Base-by-base conservation (phyloP, 768 basidiomycete species). In the Leccinum disarticulatum region DNA sequence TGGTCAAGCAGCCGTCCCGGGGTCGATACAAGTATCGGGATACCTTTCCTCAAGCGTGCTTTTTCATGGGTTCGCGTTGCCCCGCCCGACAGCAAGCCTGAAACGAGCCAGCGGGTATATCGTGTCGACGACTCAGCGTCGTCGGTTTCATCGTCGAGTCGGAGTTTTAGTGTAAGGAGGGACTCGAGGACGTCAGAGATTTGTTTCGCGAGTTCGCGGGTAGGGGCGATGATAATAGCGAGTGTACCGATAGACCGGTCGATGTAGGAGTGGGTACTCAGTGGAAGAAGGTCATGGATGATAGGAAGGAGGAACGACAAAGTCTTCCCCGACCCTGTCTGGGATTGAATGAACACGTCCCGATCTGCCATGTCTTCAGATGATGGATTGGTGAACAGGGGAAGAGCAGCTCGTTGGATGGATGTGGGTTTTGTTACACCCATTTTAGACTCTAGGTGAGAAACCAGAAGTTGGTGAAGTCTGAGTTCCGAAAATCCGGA, bases 251-350 rank as follows among this genome's bases (percentile, higher is more conserved):
- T 91, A 0, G 90, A 91, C 38, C 96, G 86, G 73, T 96, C 94
- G 65, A 98, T 96, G 68, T 91, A 96, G 4, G 93, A 95, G n/a
- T 87, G 81, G 13, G 87, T 85, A 57, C 92, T 90, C 53, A 98
- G 81, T 1, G 94, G 93, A 36, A 98, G 83, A 55, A 98, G 88
- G 72, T 96, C 94, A 62, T 98, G 93, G 48, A 98, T 83, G 73
- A 98, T 93, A 28, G 96, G 96, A 11, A 98, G 84, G 25, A 98
- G 83, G 77, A 91, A 98, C 3, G 95, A 84, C 25, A 98, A 77
- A 0, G 95, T 98, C 76, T 98, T 98, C 69, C 96, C 96, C 0
- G 95, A 98, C 57, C 96, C 96, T 9, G 96, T 98, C 72, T 98
- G 95, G 13, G 94, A 92, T 73, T 97, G 95, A 57, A 98, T 91